Base-by-base conservation (phyloP, 495 filamentous ascomycete genomes). In the Neurospora pannonica region DNA sequence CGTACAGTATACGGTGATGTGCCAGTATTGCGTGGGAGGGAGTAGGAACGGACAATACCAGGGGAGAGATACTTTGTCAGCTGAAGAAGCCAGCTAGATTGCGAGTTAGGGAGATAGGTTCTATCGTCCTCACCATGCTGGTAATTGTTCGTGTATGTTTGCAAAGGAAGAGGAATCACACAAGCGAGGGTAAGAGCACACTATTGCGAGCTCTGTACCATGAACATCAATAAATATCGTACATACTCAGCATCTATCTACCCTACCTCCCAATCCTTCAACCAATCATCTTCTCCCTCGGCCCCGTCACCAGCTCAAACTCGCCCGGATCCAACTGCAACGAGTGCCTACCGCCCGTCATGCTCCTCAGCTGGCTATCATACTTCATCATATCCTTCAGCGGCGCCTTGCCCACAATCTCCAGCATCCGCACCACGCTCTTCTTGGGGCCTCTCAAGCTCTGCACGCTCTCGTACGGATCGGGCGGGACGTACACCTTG, bases 361-460 rank as follows among this genome's bases (percentile, higher is more conserved):
- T 83, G 81, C 92, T 94, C 48, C 97, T 84, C 79, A 99, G 83
- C 81, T 97, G 93, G 82, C 92, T 94, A 78, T 98, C 83, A 83
- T 99, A 99, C 39, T 95, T 94, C 71, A 98, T 92, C 95, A 98
- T 98, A 82, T 98, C 95, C 81, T 94, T 95, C 72, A 98, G 83
- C 54, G 97, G 97, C 38, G 98, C 94, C 74, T 92, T 89, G 4
- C 94, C 97, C 6, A 89, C 88, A 74, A 99, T 92, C 7, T 86
- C 81, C 38, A 86, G 77, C 84, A 86, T 85, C 67, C 85, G 77
- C 38, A 83, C 77, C 2, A 74, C 78, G 21, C 75, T 81, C 75
- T 82, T 83, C 75, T 81, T 83, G 13, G 79, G 76, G 31, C 81
- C 84, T 37, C 82, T 75, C 67, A 86, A 79, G 36, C 81, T 82